Percentiles rank a stretch among this genome's conserved stretches.
Conservation (phyloP, 805 yeast species). For the Maudiozyma barnettii region DNA sequence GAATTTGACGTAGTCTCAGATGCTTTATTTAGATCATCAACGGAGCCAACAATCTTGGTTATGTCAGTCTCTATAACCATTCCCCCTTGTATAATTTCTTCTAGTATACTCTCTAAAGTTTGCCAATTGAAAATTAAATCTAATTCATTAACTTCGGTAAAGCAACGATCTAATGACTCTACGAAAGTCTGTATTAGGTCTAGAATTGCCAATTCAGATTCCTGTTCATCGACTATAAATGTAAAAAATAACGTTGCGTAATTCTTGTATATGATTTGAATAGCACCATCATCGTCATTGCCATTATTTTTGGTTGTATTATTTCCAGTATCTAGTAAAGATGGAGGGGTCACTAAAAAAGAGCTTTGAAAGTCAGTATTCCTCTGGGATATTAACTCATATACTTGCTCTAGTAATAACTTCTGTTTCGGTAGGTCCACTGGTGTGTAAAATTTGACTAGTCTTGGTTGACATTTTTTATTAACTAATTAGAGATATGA, state of each 20-base stretch:
- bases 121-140: slow-evolving; percentile 99
- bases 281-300: slow-evolving; percentile 46
- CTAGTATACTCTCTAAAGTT: slow-evolving; percentile 80
- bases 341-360: slow-evolving; percentile 81
- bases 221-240: slow-evolving; percentile 91
- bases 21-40: slow-evolving; percentile 43
- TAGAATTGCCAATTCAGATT: slow-evolving; percentile 84
- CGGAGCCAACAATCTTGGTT: slow-evolving; percentile 64
- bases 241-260: slow-evolving; percentile 96
- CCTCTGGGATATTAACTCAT: slow-evolving; percentile 63
- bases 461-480: slow-evolving; percentile 80
- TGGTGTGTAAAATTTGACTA: slow-evolving; percentile 86
- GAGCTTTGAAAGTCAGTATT: slow-evolving; percentile 67
- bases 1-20: slow-evolving; percentile 18
- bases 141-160: slow-evolving; percentile 87
- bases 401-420: slow-evolving; percentile 69
- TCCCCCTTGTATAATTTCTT: slow-evolving; percentile 93
- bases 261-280: slow-evolving; percentile 85
- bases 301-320: slow-evolving; percentile 3
- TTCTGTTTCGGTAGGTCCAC: slow-evolving; percentile 79
- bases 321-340: slow-evolving; percentile 33
- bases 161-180: slow-evolving; percentile 86
- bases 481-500: slow-evolving; percentile 42
- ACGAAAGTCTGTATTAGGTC: slow-evolving; percentile 96
- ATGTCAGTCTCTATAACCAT: slow-evolving; percentile 94